phyloP scores from a whole-genome alignment of 495 filamentous ascomycete genomes.

The Annulohypoxylon moriforme region DNA sequence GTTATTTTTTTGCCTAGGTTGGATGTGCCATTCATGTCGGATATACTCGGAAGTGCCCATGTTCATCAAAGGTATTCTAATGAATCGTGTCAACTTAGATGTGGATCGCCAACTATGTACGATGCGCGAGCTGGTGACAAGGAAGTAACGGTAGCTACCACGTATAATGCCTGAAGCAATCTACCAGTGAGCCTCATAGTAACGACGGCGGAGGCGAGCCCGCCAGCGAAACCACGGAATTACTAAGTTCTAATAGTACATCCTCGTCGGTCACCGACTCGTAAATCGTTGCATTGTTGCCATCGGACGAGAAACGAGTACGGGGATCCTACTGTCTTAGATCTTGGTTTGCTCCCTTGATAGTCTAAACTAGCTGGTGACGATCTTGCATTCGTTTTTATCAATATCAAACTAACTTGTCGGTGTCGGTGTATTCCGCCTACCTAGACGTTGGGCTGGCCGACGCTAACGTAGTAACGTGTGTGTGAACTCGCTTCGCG shows the following conservation, averaged over 20 bases:
- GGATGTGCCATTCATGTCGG: conserved; percentile 24
- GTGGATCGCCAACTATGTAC: conserved; percentile 33
- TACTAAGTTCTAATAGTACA: conserved; percentile 12
- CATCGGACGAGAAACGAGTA: conserved; percentile 15
- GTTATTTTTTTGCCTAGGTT: conserved; percentile 5
- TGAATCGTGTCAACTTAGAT: conserved; percentile 24
- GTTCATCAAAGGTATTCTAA: conserved; percentile 3
- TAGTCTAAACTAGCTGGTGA: conserved; percentile 34
- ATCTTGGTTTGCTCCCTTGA: conserved; percentile 45
- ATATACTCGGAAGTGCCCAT: conserved; percentile 34
- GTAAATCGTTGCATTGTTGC: conserved; percentile 24
- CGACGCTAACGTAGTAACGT: conserved; percentile 31
- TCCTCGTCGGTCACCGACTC: conserved; percentile 31
- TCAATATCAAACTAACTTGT: conserved; percentile 36
- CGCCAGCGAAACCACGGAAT: neutral
- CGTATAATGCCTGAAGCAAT: conserved; percentile 2
- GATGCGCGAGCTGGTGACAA: conserved; percentile 17
- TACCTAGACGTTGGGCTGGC: neutral
- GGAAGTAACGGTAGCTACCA: conserved; percentile 23
- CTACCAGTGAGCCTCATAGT: conserved; percentile 1
- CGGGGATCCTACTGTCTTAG: conserved; percentile 41
- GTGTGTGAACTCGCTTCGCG: conserved; percentile 40
- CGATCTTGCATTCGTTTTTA: conserved; percentile 41
- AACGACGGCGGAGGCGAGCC: conserved; percentile 16
- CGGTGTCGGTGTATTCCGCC: conserved; percentile 40